phyloP scores from a whole-genome alignment of 192 early-diverging fungal species.

The Gaertneriomyces semiglobifer region DNA sequence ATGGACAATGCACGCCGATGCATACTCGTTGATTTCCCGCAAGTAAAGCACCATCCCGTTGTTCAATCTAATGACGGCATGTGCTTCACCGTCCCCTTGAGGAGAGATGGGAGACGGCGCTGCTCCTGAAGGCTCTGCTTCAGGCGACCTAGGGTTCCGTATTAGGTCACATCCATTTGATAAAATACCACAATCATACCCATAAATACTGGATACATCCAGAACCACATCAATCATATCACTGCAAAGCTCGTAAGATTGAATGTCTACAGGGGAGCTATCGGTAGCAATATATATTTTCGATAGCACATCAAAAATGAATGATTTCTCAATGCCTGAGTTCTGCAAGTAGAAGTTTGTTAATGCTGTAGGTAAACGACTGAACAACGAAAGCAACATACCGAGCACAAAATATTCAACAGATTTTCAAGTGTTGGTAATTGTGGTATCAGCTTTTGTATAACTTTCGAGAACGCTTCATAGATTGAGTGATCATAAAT shows the following conservation, averaged over 20 bases:
- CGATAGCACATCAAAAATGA: constrained; percentile 82
- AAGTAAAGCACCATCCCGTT: constrained; percentile 79
- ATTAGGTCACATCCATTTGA: neutral
- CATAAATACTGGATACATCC: constrained; percentile 77
- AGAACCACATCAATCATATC: constrained; percentile 94
- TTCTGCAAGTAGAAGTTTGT: constrained; percentile 51
- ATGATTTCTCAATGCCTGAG: constrained; percentile 94
- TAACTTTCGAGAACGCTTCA: constrained; percentile 92
- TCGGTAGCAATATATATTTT: constrained; percentile 97
- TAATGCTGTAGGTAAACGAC: neutral
- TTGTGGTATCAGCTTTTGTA: constrained; percentile 85
- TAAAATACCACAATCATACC: constrained; percentile 29
- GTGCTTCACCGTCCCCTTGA: constrained; percentile 43
- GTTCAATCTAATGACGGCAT: constrained; percentile 68
- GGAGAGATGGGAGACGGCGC: constrained; percentile 5
- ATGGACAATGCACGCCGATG: neutral
- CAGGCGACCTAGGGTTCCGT: neutral
- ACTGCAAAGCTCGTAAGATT: constrained; percentile 87
- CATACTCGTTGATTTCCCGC: constrained; percentile 72
- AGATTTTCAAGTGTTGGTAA: constrained; percentile 79
- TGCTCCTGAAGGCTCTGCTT: neutral
- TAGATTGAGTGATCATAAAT: constrained; percentile 93
- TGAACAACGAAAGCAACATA: constrained; percentile 38
- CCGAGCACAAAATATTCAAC: constrained; percentile 88
- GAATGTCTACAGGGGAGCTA: constrained; percentile 72